These are phyloP conservation scores for Kazachstania psychrophila DNA, from an alignment of 805 yeast genomes.

Conservation along the genomic window DNA sequence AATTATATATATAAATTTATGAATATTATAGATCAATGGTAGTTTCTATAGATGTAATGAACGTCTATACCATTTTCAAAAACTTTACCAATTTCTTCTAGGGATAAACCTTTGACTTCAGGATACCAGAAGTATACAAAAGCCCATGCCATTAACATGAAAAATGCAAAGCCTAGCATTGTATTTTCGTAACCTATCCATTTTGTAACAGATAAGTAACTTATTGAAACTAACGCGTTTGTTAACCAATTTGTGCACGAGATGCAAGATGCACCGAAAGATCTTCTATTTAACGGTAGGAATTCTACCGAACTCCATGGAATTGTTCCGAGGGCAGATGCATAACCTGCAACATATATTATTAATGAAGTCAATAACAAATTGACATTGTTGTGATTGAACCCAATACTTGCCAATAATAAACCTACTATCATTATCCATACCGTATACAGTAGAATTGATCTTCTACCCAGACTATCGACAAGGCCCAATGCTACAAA, in stretches of 20 bases:
- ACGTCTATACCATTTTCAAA: constrained; percentile 36
- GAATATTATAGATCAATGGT: constrained; percentile 12
- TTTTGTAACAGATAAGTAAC: constrained; percentile 30
- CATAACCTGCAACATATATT: constrained; percentile 35
- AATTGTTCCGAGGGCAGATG: constrained; percentile 36
- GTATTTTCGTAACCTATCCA: constrained; percentile 27
- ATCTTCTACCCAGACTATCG: constrained; percentile 42
- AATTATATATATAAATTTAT: neutral
- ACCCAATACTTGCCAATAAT: constrained; percentile 27
- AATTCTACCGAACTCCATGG: constrained; percentile 41
- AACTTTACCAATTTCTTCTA: constrained; percentile 35
- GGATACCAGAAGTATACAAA: constrained; percentile 35
- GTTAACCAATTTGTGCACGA: constrained; percentile 37
- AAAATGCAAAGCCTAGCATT: constrained; percentile 29
- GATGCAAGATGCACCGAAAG: constrained; percentile 36
- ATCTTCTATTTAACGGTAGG: constrained; percentile 34
- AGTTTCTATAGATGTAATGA: constrained; percentile 28
- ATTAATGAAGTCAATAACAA: constrained; percentile 29
- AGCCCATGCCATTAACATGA: constrained; percentile 33
- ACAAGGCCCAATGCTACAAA: constrained; percentile 42
- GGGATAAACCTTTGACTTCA: constrained; percentile 37
- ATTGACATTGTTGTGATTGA: constrained; percentile 12
- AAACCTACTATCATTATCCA: constrained; percentile 35
- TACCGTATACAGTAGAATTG: constrained; percentile 35
- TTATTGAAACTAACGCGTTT: constrained; percentile 31